Evolutionary conservation across 352 stramenopile genomes (phyloP).

Genomic region (Pythium grandisporangium): DNA sequence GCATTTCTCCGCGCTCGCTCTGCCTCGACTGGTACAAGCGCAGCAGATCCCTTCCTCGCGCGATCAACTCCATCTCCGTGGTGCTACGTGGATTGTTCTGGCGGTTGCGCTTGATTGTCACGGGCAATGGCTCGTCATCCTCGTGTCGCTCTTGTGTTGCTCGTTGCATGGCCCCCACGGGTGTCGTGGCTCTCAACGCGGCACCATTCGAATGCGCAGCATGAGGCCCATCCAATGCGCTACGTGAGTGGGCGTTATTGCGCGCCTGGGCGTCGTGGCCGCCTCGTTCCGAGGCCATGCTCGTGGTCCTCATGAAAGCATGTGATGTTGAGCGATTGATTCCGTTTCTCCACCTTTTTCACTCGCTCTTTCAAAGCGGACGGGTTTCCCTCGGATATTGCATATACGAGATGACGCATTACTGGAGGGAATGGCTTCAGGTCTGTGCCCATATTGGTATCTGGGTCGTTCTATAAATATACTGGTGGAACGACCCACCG

Average conservation of each 20-base stretch:
- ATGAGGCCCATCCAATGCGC: conserved; percentile 3
- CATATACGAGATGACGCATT: no score
- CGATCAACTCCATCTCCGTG: conserved; percentile 29
- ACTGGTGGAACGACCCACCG: no score
- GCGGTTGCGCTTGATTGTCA: no score
- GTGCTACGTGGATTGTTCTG: no score
- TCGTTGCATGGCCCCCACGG: conserved; percentile 1
- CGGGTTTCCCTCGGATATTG: no score
- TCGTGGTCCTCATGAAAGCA: conserved; percentile 6
- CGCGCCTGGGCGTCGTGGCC: conserved; percentile 4
- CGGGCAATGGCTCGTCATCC: no score
- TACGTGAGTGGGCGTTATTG: conserved; percentile 1
- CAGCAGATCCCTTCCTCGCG: conserved; percentile 28
- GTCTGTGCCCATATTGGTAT: no score
- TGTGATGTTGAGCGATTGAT: not conserved
- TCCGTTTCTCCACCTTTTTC: conserved; percentile 8
- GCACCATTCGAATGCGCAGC: conserved; percentile 11
- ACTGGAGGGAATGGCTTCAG: no score
- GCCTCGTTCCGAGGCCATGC: conserved; percentile 11
- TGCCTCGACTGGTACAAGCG: conserved; percentile 38
- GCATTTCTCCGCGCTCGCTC: conserved; percentile 13
- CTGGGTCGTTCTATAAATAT: no score
- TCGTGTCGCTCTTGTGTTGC: not conserved
- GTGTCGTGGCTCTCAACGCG: no score
- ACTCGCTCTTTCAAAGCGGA: no score